Evolutionary conservation across 2,329 filamentous ascomycete species (phyloP).

Genomic region (Fusarium albidum): DNA sequence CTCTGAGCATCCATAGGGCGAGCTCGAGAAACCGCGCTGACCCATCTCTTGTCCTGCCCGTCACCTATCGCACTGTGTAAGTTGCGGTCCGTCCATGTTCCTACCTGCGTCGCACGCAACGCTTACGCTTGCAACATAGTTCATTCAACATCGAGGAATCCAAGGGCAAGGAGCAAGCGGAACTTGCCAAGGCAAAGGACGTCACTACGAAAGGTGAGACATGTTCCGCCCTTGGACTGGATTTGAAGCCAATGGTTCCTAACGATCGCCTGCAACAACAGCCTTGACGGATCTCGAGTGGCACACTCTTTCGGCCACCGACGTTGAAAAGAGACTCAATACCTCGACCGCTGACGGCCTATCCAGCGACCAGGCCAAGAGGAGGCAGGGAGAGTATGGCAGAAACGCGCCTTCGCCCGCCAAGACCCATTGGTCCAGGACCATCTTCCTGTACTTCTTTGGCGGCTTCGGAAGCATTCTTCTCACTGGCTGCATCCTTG

Average conservation of each 20-base stretch:
- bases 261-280: not conserved
- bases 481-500: conserved; percentile 72
- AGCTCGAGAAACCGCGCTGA: conserved; percentile 22
- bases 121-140: not conserved
- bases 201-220: conserved; percentile 18
- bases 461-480: conserved; percentile 79
- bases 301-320: conserved; percentile 27
- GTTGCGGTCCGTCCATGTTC: not conserved
- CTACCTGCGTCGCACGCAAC: no score
- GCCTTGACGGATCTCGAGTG: conserved; percentile 32
- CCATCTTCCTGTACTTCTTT: conserved; percentile 75
- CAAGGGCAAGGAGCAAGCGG: conserved; percentile 15
- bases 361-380: conserved; percentile 20
- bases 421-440: conserved; percentile 39
- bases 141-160: conserved; percentile 33
- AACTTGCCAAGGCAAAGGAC: conserved; percentile 14
- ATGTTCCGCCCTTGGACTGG: not conserved
- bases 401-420: conserved; percentile 30
- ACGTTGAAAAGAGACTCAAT: conserved; percentile 24
- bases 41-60: conserved; percentile 24
- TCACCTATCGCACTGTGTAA: conserved; percentile 34
- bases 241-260: not conserved
- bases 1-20: conserved; percentile 17
- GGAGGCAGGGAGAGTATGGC: conserved; percentile 22
- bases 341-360: conserved; percentile 23